Percentiles rank a stretch among this genome's conserved stretches.
These are phyloP conservation scores for Neurospora sp. DNA, from an alignment of 495 filamentous ascomycete genomes.

Conservation along the genomic window DNA sequence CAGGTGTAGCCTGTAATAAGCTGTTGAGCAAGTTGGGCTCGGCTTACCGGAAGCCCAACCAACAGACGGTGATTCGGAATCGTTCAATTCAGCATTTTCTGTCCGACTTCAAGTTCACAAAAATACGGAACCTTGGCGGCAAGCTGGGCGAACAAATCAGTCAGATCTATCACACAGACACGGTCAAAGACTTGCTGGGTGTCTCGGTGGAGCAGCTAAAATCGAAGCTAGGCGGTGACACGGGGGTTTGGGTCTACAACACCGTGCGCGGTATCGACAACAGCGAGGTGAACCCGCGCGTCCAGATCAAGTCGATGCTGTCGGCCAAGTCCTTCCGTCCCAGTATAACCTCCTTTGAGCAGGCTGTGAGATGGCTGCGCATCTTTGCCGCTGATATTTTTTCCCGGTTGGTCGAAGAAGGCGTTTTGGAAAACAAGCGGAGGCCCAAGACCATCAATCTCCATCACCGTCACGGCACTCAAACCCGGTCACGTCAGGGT, in stretches of 20 bases:
- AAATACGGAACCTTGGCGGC: slow-evolving; percentile 92
- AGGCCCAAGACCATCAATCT: slow-evolving; percentile 77
- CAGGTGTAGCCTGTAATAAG: slow-evolving; percentile 81
- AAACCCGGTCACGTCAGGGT: slow-evolving; percentile 59
- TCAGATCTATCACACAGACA: slow-evolving; percentile 66
- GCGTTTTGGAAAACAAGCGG: slow-evolving; percentile 78
- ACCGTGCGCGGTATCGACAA: slow-evolving; percentile 76
- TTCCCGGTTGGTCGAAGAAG: slow-evolving; percentile 82
- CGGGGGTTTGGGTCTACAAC: slow-evolving; percentile 78
- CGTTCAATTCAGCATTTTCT: slow-evolving; percentile 75
- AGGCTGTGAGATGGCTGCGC: slow-evolving; percentile 75
- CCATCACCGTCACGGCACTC: slow-evolving; percentile 61
- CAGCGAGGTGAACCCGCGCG: slow-evolving; percentile 84
- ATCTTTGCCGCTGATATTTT: slow-evolving; percentile 94
- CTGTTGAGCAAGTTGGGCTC: slow-evolving; percentile 93
- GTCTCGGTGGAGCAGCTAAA: slow-evolving; percentile 72
- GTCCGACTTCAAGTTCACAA: slow-evolving; percentile 82
- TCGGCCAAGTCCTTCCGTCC: slow-evolving; percentile 93
- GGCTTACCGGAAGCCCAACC: slow-evolving; percentile 82
- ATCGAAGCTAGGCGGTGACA: slow-evolving; percentile 72
- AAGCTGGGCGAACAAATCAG: slow-evolving; percentile 85
- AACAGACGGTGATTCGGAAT: slow-evolving; percentile 83
- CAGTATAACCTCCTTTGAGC: slow-evolving; percentile 66
- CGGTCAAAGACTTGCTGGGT: slow-evolving; percentile 63
- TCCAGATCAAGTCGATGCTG: slow-evolving; percentile 96